Conservation (phyloP, 768 basidiomycete genomes). For the Termitomyces sp. region DNA sequence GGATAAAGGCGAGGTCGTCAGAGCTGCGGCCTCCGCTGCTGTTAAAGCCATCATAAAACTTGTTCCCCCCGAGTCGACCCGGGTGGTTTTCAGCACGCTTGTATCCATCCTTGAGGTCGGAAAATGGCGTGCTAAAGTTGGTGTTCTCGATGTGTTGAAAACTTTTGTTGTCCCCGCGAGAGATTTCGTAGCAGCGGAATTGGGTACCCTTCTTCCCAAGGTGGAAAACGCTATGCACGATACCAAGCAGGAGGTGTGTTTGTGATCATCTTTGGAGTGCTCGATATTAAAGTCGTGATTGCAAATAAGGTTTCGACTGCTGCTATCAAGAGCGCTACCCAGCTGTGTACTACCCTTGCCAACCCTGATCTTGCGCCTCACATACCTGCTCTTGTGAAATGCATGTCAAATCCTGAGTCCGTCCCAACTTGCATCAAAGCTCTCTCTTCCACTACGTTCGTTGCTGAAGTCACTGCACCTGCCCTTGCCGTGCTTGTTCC, state of each 20-base stretch:
- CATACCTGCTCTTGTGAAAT: constrained; percentile 84
- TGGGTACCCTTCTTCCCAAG: constrained; percentile 77
- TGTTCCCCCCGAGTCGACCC: constrained; percentile 77
- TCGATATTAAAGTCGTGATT: constrained; percentile 1
- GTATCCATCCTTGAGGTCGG: constrained; percentile 74
- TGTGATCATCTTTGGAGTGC: background rate
- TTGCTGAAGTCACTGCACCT: constrained; percentile 95
- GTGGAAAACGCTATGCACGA: constrained; percentile 93
- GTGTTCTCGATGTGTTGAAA: constrained; percentile 82
- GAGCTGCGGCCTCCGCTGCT: constrained; percentile 71
- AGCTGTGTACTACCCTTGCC: constrained; percentile 84
- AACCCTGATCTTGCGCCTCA: constrained; percentile 92
- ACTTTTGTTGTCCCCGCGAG: constrained; percentile 61
- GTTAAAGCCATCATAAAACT: constrained; percentile 81
- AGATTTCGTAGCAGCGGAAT: constrained; percentile 75
- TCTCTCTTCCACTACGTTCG: constrained; percentile 91
- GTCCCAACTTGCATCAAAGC: constrained; percentile 94
- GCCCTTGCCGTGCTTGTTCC: constrained; percentile 95
- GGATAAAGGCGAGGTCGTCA: constrained; percentile 93
- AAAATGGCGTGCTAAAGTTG: constrained; percentile 96
- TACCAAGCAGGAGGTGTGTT: constrained; percentile 84
- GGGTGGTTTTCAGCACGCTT: constrained; percentile 60
- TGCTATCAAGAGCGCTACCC: constrained; percentile 84
- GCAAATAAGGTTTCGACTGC: constrained; percentile 70
- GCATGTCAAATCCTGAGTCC: constrained; percentile 86